A percentile compares a stretch with the other conserved stretches of the same genome.
Evolutionary conservation across 306 rosid species (phyloP).

Genomic region (Pachyrhizus erosus): DNA sequence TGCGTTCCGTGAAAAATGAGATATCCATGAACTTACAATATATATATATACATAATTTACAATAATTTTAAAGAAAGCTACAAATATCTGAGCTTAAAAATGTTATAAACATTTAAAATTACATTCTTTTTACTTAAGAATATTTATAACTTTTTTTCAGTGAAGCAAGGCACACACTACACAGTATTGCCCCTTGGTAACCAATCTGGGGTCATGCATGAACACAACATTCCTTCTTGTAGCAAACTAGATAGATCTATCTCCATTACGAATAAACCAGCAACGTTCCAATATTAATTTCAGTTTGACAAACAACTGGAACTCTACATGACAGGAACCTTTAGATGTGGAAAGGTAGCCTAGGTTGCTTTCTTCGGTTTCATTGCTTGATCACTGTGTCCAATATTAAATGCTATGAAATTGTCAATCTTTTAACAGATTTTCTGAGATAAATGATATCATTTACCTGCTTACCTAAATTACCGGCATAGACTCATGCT

Average conservation of each 20-base stretch:
- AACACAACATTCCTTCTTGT: not conserved
- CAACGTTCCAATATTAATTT: not conserved
- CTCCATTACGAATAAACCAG: not conserved
- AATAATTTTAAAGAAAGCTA: too few relatives aligned
- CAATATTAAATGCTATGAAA: constrained; percentile 1
- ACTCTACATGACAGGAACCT: not conserved
- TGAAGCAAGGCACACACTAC: not conserved
- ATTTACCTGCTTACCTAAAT: constrained; percentile 29
- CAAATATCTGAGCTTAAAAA: too few relatives aligned
- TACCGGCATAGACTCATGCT: constrained; percentile 18
- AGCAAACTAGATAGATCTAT: not conserved
- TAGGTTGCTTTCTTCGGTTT: constrained; percentile 17
- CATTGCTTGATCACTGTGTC: not conserved
- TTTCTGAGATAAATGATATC: constrained; percentile 22
- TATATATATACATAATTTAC: too few relatives aligned
- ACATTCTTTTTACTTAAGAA: not conserved
- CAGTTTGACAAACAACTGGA: not conserved
- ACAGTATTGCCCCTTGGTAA: not conserved
- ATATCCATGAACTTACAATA: too few relatives aligned
- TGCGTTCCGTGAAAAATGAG: too few relatives aligned
- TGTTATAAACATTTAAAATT: not conserved
- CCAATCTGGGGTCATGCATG: not conserved
- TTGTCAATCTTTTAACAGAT: not conserved
- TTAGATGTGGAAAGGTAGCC: constrained; percentile 28
- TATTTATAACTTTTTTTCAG: not conserved